These are phyloP conservation scores for Papiliotrema fonsecae DNA, from an alignment of 1,284 basidiomycete genomes.

Conservation along the genomic window DNA sequence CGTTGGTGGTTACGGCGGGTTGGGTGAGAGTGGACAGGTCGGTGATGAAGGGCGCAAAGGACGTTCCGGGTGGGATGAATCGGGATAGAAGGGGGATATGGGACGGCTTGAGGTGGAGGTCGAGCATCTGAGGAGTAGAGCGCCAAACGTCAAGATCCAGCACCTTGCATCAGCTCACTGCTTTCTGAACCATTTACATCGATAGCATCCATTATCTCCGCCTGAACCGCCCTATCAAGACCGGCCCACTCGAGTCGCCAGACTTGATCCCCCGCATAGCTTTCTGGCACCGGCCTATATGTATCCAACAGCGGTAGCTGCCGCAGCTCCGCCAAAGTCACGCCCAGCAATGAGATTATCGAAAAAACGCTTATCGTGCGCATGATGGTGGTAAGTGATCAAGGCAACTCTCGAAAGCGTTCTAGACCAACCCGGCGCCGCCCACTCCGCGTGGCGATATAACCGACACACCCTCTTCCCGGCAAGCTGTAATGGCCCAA, in stretches of 20 bases:
- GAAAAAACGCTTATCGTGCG: no score
- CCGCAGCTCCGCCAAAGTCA: no score
- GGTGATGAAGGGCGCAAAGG: conserved; percentile 21
- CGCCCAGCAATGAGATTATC: no score
- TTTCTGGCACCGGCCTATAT: not conserved
- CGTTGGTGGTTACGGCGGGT: conserved; percentile 1
- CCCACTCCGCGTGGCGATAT: no score
- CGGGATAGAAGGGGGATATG: conserved; percentile 7
- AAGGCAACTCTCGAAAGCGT: no score
- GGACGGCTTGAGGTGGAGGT: conserved; percentile 25
- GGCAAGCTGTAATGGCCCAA: conserved; percentile 1
- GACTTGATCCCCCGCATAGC: conserved; percentile 24
- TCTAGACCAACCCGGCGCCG: no score
- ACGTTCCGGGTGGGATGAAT: conserved; percentile 7
- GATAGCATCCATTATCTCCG: conserved; percentile 13
- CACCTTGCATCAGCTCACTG: conserved; percentile 13
- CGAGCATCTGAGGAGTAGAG: conserved; percentile 22
- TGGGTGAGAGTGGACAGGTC: conserved; percentile 17
- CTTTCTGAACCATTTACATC: conserved; percentile 16
- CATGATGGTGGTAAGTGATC: no score
- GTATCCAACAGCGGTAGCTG: no score
- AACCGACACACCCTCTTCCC: not conserved
- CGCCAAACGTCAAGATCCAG: conserved; percentile 45
- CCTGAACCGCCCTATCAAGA: conserved; percentile 3
- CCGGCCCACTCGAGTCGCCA: conserved; percentile 28